Conservation (phyloP, 2,329 filamentous ascomycete genomes). For the Monosporascus sp. region DNA sequence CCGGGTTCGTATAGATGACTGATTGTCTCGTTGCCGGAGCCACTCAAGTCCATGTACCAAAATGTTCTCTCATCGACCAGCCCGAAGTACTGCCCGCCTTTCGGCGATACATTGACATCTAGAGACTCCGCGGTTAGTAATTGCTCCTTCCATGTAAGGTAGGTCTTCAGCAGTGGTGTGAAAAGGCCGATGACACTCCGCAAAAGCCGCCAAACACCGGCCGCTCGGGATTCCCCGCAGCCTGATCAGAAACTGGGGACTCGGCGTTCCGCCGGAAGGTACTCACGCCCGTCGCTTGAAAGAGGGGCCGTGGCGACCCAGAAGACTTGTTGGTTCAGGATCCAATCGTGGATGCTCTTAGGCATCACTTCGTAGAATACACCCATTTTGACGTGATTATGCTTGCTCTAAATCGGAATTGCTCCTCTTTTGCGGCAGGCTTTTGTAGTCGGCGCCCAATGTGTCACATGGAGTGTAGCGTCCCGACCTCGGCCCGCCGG, state of each 20-base stretch:
- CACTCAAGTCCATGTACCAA: constrained; percentile 67
- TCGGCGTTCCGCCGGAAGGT: neutral
- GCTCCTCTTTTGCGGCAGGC: too few species aligned
- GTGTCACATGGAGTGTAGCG: too few species aligned
- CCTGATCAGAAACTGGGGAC: neutral
- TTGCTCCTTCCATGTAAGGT: neutral
- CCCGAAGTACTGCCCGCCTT: constrained; percentile 52
- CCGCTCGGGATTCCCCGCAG: neutral
- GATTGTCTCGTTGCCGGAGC: constrained; percentile 72
- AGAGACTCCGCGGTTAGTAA: neutral
- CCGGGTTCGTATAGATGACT: constrained; percentile 61
- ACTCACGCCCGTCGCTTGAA: constrained; percentile 42
- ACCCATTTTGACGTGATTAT: constrained; percentile 18
- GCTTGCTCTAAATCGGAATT: neutral
- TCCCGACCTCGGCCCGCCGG: too few species aligned
- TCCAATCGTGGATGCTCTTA: constrained; percentile 52
- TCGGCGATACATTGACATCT: constrained; percentile 71
- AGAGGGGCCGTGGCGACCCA: constrained; percentile 69
- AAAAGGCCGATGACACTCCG: too few species aligned
- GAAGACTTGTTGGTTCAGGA: constrained; percentile 64
- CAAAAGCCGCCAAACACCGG: neutral
- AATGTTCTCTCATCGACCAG: constrained; percentile 27
- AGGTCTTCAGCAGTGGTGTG: too few species aligned
- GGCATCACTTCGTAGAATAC: constrained; percentile 25
- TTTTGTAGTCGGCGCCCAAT: too few species aligned